These are phyloP conservation scores for Blepharisma stoltei DNA, from an alignment of 73 alveolate species.

Conservation along the genomic window DNA sequence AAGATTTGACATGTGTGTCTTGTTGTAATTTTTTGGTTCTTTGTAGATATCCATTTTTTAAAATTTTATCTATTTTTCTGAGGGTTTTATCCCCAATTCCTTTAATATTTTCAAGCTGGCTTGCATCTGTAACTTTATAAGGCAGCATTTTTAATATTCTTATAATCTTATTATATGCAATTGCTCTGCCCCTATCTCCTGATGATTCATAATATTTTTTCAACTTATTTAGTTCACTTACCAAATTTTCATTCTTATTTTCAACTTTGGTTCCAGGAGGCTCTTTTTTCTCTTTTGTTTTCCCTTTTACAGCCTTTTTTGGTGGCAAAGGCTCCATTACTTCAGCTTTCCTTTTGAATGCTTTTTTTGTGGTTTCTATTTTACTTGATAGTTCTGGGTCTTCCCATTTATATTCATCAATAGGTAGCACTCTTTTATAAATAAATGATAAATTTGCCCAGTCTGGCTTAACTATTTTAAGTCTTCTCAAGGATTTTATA, in stretches of 20 bases:
- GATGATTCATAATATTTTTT: slow-evolving; percentile 50
- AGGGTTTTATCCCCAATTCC: slow-evolving; percentile 81
- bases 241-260: slow-evolving; percentile 32
- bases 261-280: no score
- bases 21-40: slow-evolving; percentile 63
- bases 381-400: not conserved
- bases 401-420: not conserved
- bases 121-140: slow-evolving; percentile 48
- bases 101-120: slow-evolving; percentile 52
- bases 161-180: slow-evolving; percentile 64
- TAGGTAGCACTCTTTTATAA: not conserved
- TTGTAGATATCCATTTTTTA: slow-evolving; percentile 78
- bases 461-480: not conserved
- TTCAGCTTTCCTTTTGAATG: slow-evolving; percentile 1
- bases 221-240: slow-evolving; percentile 48
- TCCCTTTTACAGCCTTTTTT: no score
- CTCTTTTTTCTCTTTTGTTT: not conserved
- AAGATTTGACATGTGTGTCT: slow-evolving; percentile 66
- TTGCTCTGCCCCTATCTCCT: slow-evolving; percentile 65
- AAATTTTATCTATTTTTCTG: slow-evolving; percentile 83
- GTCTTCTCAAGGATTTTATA: no score
- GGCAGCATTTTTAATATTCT: slow-evolving; percentile 47
- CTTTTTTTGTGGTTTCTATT: not conserved
- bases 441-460: not conserved
- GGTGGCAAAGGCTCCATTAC: not conserved